Evolutionary conservation across 1,139 yeast genomes (phyloP).

Genomic region (Candida tetrigidarum): DNA sequence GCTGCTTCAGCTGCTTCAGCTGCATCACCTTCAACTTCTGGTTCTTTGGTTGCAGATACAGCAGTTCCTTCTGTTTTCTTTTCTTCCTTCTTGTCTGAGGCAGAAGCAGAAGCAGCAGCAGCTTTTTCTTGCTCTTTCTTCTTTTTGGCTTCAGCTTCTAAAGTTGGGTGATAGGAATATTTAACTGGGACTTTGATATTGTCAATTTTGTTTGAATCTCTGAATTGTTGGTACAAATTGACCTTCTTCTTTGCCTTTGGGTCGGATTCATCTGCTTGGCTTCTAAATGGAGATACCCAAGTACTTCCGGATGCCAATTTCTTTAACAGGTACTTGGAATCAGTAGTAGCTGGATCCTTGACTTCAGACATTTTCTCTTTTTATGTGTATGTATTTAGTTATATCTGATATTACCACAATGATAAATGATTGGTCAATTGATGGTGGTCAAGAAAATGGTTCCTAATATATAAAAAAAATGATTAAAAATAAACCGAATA

Average conservation of each 20-base stretch:
- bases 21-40: slow-evolving; percentile 12
- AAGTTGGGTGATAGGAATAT: slow-evolving; percentile 46
- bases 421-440: slow-evolving; percentile 4
- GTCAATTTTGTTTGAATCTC: slow-evolving; percentile 38
- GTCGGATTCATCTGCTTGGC: slow-evolving; percentile 19
- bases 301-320: slow-evolving; percentile 40
- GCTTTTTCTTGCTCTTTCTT: slow-evolving; percentile 20
- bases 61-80: slow-evolving; percentile 16
- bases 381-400: too few species aligned
- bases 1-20: slow-evolving; percentile 12
- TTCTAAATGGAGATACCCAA: slow-evolving; percentile 61
- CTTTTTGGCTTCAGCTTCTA: slow-evolving; percentile 35
- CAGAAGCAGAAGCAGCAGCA: slow-evolving; percentile 22
- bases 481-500: too few species aligned
- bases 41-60: too few species aligned
- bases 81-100: slow-evolving; percentile 21
- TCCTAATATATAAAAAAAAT: too few species aligned
- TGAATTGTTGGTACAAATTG: slow-evolving; percentile 38
- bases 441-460: too few species aligned
- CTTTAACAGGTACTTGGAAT: slow-evolving; percentile 33
- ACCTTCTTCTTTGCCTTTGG: slow-evolving; percentile 22
- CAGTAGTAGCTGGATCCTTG: slow-evolving; percentile 17
- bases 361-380: slow-evolving; percentile 18
- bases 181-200: slow-evolving; percentile 44
- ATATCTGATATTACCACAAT: too few species aligned